phyloP scores from a whole-genome alignment of 176 grass and related monocot genomes.

The Oryza coarctata region DNA sequence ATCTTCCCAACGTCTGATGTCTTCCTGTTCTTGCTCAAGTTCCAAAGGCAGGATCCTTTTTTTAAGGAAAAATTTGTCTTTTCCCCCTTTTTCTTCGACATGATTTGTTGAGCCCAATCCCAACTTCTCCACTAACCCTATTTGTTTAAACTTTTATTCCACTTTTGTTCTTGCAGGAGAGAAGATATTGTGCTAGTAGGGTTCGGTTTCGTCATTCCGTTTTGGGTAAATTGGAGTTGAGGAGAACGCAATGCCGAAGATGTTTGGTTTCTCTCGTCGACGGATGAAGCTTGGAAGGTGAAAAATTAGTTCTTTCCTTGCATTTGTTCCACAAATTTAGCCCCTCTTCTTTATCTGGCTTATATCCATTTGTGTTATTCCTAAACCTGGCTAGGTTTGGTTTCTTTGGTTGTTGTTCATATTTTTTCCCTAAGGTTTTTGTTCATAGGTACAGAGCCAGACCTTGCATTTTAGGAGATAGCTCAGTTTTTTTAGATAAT shows the following conservation, averaged over 20 bases:
- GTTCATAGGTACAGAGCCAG: neutral
- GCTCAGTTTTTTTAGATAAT: neutral
- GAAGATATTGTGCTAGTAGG: conserved; percentile 19
- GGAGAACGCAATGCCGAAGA: conserved; percentile 75
- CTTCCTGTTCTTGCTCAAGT: conserved; percentile 48
- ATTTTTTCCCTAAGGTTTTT: neutral
- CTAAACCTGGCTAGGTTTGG: neutral
- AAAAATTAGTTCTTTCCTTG: conserved; percentile 14
- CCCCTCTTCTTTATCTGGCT: neutral
- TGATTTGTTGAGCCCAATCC: conserved; percentile 1
- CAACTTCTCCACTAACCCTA: conserved; percentile 34
- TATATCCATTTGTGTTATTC: neutral
- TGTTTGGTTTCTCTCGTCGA: conserved; percentile 91
- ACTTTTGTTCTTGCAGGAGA: conserved; percentile 38
- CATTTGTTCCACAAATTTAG: neutral
- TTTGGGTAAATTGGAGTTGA: neutral
- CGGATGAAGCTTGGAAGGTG: conserved; percentile 90
- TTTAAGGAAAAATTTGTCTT: conserved; percentile 19
- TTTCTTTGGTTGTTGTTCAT: neutral
- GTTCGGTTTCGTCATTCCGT: neutral
- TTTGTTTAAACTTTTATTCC: neutral
- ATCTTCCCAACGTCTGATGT: conserved; percentile 22
- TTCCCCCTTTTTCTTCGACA: conserved; percentile 18
- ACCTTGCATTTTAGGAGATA: neutral
- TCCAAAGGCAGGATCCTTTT: conserved; percentile 33